phyloP scores from a whole-genome alignment of 352 stramenopile genomes.

The Pythium folliculosum region DNA sequence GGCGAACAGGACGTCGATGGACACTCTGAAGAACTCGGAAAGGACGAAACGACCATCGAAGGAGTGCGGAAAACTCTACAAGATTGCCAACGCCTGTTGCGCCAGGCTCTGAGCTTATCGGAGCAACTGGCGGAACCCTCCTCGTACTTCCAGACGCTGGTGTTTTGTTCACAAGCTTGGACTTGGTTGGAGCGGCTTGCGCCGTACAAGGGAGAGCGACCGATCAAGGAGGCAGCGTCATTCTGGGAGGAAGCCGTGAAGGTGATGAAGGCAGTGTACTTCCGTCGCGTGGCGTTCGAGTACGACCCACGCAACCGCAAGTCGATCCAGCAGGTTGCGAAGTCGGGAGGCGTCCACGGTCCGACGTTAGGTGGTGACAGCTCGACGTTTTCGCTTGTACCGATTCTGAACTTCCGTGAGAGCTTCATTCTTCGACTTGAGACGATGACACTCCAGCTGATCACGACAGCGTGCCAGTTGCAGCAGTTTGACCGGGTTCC shows the following conservation, averaged over 20 bases:
- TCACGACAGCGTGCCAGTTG: constrained; percentile 74
- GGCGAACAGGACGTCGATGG: neutral
- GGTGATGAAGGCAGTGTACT: constrained; percentile 75
- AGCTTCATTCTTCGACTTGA: constrained; percentile 73
- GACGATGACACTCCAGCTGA: constrained; percentile 65
- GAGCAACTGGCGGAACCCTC: constrained; percentile 66
- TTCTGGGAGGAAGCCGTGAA: constrained; percentile 83
- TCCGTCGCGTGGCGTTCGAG: constrained; percentile 76
- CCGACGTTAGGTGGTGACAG: constrained; percentile 16
- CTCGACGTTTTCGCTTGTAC: constrained; percentile 67
- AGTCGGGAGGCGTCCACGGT: constrained; percentile 23
- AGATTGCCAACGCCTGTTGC: constrained; percentile 68
- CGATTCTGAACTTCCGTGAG: constrained; percentile 84
- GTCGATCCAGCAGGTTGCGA: constrained; percentile 26
- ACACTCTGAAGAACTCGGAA: constrained; percentile 6
- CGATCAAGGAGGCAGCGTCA: constrained; percentile 69
- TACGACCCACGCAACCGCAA: constrained; percentile 31
- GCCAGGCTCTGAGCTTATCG: constrained; percentile 56
- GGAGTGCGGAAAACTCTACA: constrained; percentile 60
- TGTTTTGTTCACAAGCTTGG: constrained; percentile 73
- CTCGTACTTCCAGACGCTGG: constrained; percentile 59
- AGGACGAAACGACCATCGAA: constrained; percentile 49
- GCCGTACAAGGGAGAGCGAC: constrained; percentile 77
- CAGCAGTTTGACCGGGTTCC: constrained; percentile 76
- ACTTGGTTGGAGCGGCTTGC: constrained; percentile 75